Conservation (phyloP, 495 filamentous ascomycete genomes). For the Aspergillus asperescens region DNA sequence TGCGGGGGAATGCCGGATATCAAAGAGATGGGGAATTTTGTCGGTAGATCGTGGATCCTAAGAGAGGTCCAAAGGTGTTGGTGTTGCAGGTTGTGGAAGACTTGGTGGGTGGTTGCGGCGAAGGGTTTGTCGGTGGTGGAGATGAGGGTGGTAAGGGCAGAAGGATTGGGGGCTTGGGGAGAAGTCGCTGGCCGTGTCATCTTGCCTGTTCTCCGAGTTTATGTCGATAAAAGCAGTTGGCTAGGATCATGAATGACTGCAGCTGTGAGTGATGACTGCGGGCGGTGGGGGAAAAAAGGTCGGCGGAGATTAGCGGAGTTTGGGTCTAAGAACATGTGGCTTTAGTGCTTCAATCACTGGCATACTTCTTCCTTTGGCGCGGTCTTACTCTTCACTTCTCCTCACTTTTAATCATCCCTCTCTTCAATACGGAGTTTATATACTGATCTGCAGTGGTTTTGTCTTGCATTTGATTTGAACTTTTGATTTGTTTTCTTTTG, state of each 20-base stretch:
- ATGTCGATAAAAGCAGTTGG: too few relatives aligned
- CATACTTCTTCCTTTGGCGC: too few relatives aligned
- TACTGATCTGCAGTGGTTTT: background rate
- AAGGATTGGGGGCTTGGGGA: constrained; percentile 16
- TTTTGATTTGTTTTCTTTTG: background rate
- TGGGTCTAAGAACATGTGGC: constrained; percentile 38
- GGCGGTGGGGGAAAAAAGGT: constrained; percentile 10
- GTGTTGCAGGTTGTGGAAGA: constrained; percentile 75
- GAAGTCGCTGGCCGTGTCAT: constrained; percentile 5
- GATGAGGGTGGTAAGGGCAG: constrained; percentile 34
- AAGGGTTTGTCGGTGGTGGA: constrained; percentile 24
- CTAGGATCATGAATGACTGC: too few relatives aligned
- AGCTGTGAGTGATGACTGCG: background rate
- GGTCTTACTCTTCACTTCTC: too few relatives aligned
- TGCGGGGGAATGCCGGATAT: constrained; percentile 86
- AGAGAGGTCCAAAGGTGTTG: constrained; percentile 83
- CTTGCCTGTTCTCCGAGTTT: background rate
- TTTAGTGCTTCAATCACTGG: constrained; percentile 22
- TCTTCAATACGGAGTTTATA: too few relatives aligned
- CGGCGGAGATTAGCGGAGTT: constrained; percentile 16
- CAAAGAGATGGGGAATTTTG: constrained; percentile 49
- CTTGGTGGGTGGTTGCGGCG: constrained; percentile 55
- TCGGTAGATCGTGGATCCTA: constrained; percentile 46
- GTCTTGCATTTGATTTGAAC: too few relatives aligned
- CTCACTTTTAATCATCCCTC: too few relatives aligned